Evolutionary conservation across 202 grass and related monocot species (phyloP), one percentile per base, ranked within the genome.

Genomic region (Zizania palustris): DNA sequence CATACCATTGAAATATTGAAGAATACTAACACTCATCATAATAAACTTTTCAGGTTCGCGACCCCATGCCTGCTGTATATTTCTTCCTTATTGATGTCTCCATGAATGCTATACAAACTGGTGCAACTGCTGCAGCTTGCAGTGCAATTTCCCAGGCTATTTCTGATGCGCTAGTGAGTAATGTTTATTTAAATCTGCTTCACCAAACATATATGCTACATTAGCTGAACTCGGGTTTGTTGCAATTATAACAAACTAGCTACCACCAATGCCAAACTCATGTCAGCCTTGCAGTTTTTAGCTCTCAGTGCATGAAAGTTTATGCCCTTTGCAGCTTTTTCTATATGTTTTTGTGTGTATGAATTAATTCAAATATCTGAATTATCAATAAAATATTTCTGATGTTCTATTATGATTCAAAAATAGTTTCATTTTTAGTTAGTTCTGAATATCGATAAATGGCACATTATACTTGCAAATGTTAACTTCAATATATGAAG

Each of bases 61-160:
- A 97, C 57, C 90, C 90, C n/a, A 93, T 97, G 93, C 90, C 88
- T 85, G 90, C 87, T 71, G 83, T 93, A 61, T 97, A 87, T 82
- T 97, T 93, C 67, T 93, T 93, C 65, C 66, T 93, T 51, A 84
- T 97, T 70, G 90, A 93, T 59, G 90, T 92, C 74, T 92, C 93
- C 38, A 88, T 93, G 90, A 97, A 93, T 75, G 88, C 85, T 38
- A 63, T 93, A 77, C 82, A 92, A 69, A 96, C 93, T 42, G 93
- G 93, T 71, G 87, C 93, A 65, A 87, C 93, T 69, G 93, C 93
- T 63, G 93, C 93, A 68, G 90, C 93, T 69, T 96, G 93, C 85
- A 92, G 85, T 88, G 93, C 93, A 80, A 90, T 96, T 75, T 69
- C 79, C 35, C 87, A 92, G 69, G 79, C 89, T 69, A 84, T 96